Percentiles rank a stretch among this genome's conserved stretches.
These are phyloP conservation scores for Emmonsiellopsis sp. DNA, from an alignment of 2,329 filamentous ascomycete species.

Conservation along the genomic window DNA sequence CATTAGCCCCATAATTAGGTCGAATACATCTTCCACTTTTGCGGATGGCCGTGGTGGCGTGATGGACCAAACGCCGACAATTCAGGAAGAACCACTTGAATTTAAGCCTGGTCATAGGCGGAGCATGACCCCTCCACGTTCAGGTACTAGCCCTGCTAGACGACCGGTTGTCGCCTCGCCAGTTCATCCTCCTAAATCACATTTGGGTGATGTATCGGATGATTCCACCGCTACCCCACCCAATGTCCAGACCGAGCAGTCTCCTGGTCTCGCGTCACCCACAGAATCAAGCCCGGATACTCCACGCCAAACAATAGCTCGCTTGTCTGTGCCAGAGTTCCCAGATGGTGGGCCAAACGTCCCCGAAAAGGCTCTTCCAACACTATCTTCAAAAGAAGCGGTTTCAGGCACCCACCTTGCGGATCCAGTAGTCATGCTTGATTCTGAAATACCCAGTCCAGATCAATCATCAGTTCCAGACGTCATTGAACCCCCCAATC, in stretches of 20 bases:
- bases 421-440: too few relatives aligned
- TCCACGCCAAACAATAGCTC: not conserved
- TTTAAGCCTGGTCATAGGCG: slow-evolving; percentile 49
- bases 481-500: not conserved
- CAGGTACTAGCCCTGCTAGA: slow-evolving; percentile 53
- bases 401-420: too few relatives aligned
- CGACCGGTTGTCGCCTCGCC: slow-evolving; percentile 44
- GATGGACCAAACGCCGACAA: slow-evolving; percentile 42
- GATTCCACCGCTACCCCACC: not conserved
- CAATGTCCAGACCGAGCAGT: not conserved
- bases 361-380: not conserved
- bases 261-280: not conserved
- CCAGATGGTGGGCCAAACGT: not conserved
- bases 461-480: not conserved
- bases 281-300: not conserved
- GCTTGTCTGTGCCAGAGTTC: not conserved
- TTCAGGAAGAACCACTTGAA: slow-evolving; percentile 44
- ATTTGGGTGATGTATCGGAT: slow-evolving; percentile 30
- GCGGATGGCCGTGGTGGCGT: slow-evolving; percentile 27
- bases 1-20: slow-evolving; percentile 58
- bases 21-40: slow-evolving; percentile 39
- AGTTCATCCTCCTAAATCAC: slow-evolving; percentile 29
- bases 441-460: too few relatives aligned
- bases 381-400: not conserved
- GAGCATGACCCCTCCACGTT: slow-evolving; percentile 50